Percentiles rank a stretch among this genome's conserved stretches.
These are phyloP conservation scores for Sclerotinia spermophila DNA, from an alignment of 2,329 filamentous ascomycete species.

Conservation along the genomic window DNA sequence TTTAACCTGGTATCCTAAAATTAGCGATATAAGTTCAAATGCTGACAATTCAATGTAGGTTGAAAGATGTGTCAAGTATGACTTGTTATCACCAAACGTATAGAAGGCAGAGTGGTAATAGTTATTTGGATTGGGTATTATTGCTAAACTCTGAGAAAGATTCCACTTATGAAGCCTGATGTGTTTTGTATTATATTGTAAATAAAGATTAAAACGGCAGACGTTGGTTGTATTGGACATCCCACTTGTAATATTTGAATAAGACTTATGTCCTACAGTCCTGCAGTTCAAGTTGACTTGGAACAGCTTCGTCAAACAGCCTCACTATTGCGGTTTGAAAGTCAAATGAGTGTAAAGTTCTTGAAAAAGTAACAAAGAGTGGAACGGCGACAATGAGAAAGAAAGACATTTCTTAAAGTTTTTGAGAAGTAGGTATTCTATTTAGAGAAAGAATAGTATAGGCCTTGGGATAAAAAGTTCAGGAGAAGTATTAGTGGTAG, in stretches of 20 bases:
- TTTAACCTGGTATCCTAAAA: background rate
- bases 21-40: background rate
- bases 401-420: background rate
- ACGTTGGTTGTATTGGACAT: background rate
- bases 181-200: background rate
- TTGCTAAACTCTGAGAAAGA: background rate
- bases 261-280: background rate
- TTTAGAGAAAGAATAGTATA: background rate
- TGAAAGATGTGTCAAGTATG: constrained; percentile 25
- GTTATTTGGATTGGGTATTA: background rate
- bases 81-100: constrained; percentile 24
- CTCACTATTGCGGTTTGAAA: background rate
- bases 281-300: background rate
- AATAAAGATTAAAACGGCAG: background rate
- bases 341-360: background rate
- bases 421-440: background rate
- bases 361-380: background rate
- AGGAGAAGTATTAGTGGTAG: background rate
- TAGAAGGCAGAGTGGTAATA: constrained; percentile 13
- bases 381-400: background rate
- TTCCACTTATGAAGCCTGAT: background rate
- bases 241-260: background rate
- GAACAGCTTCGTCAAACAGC: background rate
- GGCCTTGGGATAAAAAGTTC: background rate
- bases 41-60: constrained; percentile 13